Conservation (phyloP, 1,284 basidiomycete species). For the Cutaneotrichosporon mucoides region DNA sequence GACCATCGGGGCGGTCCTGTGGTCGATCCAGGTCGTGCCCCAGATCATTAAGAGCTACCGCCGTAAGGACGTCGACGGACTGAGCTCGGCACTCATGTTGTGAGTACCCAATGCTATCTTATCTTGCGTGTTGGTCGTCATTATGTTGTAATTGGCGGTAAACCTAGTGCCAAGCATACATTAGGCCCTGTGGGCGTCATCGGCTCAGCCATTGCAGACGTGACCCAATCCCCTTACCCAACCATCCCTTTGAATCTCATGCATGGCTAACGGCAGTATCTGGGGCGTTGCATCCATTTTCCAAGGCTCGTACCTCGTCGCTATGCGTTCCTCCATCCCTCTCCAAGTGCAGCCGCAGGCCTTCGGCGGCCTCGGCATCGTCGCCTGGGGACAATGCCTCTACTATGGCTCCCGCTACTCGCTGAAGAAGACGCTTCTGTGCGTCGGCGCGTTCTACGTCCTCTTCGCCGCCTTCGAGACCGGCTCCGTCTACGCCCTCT, state of each 20-base stretch:
- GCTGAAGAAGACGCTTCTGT: slow-evolving; percentile 48
- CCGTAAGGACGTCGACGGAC: slow-evolving; percentile 66
- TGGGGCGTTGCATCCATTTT: slow-evolving; percentile 64
- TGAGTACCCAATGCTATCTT: slow-evolving; percentile 18
- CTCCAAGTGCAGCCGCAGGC: slow-evolving; percentile 66
- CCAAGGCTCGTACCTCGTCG: slow-evolving; percentile 66
- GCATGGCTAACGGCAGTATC: slow-evolving; percentile 36
- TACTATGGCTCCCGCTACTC: slow-evolving; percentile 54
- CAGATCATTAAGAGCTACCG: slow-evolving; percentile 66
- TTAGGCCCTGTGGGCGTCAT: too few relatives aligned
- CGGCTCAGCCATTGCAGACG: too few relatives aligned
- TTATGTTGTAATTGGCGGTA: too few relatives aligned
- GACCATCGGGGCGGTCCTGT: slow-evolving; percentile 55
- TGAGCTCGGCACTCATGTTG: slow-evolving; percentile 68
- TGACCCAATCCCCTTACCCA: too few relatives aligned
- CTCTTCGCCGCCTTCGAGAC: slow-evolving; percentile 59
- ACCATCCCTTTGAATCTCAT: too few relatives aligned
- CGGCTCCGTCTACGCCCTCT: slow-evolving; percentile 59
- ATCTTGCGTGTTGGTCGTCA: too few relatives aligned
- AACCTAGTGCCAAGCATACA: too few relatives aligned
- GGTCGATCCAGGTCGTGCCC: slow-evolving; percentile 57
- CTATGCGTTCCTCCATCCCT: slow-evolving; percentile 67
- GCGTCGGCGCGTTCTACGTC: slow-evolving; percentile 48
- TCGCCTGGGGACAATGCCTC: slow-evolving; percentile 65
- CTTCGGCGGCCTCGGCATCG: slow-evolving; percentile 60